Base-by-base conservation (phyloP, 768 basidiomycete genomes). In the Russula earlei region DNA sequence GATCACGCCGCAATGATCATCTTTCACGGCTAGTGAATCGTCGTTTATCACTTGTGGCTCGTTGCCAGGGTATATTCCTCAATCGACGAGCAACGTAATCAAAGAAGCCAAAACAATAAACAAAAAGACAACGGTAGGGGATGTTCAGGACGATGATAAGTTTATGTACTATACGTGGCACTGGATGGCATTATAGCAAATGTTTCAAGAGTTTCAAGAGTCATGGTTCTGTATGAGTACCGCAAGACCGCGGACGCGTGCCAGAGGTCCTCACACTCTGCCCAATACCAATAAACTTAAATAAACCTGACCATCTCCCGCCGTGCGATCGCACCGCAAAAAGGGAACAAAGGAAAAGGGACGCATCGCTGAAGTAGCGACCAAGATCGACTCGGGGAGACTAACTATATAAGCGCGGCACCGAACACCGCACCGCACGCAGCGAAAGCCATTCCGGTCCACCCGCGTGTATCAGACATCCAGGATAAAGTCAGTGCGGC, bases 51-150 rank as follows among this genome's bases (percentile, higher is more conserved):
- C 4, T 19, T 24, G 12, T n/a, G 20, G n/a, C 20, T 46, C 19
- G 45, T 41, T 41, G 36, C 46, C 49, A 48, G 45, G 56, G 56
- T 58, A 54, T 58, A 49, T 51, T 45, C 27, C n/a, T 54, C 10
- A 29, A 25, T n/a, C 29, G 24, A 29, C 19, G 10, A 27, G 5
- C 10, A 3, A 33, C 29, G 14, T 27, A 11, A n/a, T 24, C 4
- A n/a, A n/a, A n/a, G n/a, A n/a, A n/a, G n/a, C n/a, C n/a, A n/a
- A n/a, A n/a, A n/a, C n/a, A n/a, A n/a, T n/a, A n/a, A n/a, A n/a
- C n/a, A n/a, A n/a, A n/a, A n/a, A n/a, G 10, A 31, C 10, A 31
- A 31, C 10, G 29, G 7, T 7, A 31, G 29, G 10, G 7, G 3
- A 31, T 10, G 10, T 54, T 37, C 34, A 49, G 34, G 36, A 37